Percentiles rank a stretch among this genome's conserved stretches.
Conservation (phyloP, 805 yeast species). For the Sungouiozyma ichnusensis region DNA sequence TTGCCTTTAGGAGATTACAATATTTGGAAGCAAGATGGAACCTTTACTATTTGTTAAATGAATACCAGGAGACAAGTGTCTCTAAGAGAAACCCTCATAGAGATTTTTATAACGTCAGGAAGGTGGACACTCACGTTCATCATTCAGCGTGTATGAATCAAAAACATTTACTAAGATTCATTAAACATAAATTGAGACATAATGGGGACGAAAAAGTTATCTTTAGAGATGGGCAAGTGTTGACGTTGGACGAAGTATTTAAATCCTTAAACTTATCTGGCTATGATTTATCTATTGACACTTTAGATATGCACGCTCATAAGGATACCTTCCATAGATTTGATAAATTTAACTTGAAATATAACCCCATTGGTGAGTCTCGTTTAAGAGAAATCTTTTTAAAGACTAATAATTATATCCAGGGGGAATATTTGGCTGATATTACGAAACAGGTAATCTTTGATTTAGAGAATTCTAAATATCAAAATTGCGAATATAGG, state of each 20-base stretch:
- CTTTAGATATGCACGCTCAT: conserved; percentile 98
- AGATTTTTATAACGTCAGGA: conserved; percentile 41
- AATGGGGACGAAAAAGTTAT: conserved; percentile 83
- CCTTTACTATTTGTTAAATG: conserved; percentile 75
- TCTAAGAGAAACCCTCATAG: conserved; percentile 92
- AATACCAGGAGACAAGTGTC: conserved; percentile 83
- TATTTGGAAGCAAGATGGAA: conserved; percentile 97
- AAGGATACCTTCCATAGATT: conserved; percentile 96
- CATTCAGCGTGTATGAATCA: conserved; percentile 99
- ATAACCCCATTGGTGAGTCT: conserved; percentile 97
- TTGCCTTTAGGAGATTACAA: conserved; percentile 88
- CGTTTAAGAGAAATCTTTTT: conserved; percentile 91
- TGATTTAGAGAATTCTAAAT: conserved; percentile 89
- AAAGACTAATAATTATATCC: conserved; percentile 86
- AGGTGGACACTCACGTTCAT: conserved; percentile 79
- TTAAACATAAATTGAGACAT: conserved; percentile 87
- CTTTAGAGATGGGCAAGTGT: conserved; percentile 79
- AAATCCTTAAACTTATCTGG: conserved; percentile 85
- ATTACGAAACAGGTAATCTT: conserved; percentile 87
- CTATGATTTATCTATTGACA: conserved; percentile 90
- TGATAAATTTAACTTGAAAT: conserved; percentile 93
- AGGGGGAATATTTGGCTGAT: conserved; percentile 86
- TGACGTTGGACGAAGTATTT: conserved; percentile 84
- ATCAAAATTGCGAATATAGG: conserved; percentile 95
- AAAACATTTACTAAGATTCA: conserved; percentile 87